Base-by-base conservation (phyloP, 2,329 filamentous ascomycete species). In the Sarocladiaceae sp. region DNA sequence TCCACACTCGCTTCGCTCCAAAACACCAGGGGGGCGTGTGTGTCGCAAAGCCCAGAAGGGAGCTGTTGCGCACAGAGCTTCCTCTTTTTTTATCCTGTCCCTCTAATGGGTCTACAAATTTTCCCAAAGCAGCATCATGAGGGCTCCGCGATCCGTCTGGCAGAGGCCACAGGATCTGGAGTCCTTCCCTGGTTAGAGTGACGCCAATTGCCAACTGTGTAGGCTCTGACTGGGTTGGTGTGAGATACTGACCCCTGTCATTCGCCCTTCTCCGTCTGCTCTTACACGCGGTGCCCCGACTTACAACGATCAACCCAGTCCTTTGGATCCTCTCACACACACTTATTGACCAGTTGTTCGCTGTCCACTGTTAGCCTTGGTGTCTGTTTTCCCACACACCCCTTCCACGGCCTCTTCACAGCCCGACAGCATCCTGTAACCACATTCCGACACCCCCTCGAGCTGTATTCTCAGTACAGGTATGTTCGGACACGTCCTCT, bases 341-440 rank as follows among this genome's bases (percentile, higher is more conserved):
- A 28, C 18, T n/a, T n/a, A 28, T 23, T 28, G 40, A n/a, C 40
- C 22, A 44, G 23, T 48, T 48, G 28, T 33, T 7, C 40, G 4
- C 23, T 28, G 4, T 22, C 4, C 18, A 22, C 37, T 42, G 17
- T 42, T 42, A 22, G 22, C 37, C n/a, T n/a, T n/a, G n/a, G n/a
- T n/a, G 22, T 17, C 40, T 44, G 40, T 44, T 23, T 23, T 22
- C 44, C 33, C 33, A 48, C 44, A 48, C 26, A 17, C 44, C 44
- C 26, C 26, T 48, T 33, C 44, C 25, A 31, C 44, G 15, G 18
- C 44, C n/a, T 48, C 25, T 18, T 48, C 44, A 11, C 10, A 6
- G 44, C 26, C 44, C 17, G 22, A 33, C 44, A 48, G 28, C 44
- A 48, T 29, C 44, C 33, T 33, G 44, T 48, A 48, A 48, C 44